phyloP scores from a whole-genome alignment of 495 filamentous ascomycete genomes.

The Talaromyces stipitatus region DNA sequence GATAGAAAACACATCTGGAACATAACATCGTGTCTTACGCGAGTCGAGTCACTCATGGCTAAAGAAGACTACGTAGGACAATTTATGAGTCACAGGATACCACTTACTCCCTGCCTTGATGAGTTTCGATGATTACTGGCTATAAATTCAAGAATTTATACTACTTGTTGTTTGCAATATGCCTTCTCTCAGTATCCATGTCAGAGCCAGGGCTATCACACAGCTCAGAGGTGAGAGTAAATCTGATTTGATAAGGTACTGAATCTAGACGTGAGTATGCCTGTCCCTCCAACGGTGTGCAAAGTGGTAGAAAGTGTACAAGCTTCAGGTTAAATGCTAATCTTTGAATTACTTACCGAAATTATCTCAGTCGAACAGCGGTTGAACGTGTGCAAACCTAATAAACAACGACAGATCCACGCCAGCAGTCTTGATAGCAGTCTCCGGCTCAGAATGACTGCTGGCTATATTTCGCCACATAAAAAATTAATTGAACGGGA shows the following conservation, averaged over 20 bases:
- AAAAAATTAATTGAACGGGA: no score
- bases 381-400: no score
- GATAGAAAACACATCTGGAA: no score
- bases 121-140: not conserved
- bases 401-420: no score
- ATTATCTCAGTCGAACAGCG: no score
- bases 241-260: not conserved
- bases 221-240: not conserved
- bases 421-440: no score
- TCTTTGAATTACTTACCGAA: not conserved
- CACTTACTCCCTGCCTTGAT: not conserved
- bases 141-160: not conserved
- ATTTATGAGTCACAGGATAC: not conserved
- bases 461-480: no score
- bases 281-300: not conserved
- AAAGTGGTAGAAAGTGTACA: not conserved
- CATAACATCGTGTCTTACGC: no score
- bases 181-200: not conserved
- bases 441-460: no score
- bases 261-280: not conserved
- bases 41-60: not conserved
- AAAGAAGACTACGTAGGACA: not conserved
- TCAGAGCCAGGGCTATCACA: not conserved
- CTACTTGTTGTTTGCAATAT: not conserved
- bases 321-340: no score